Percentiles rank a stretch among this genome's conserved stretches.
These are phyloP conservation scores for Penicillium parvum DNA, from an alignment of 495 filamentous ascomycete genomes.

Conservation along the genomic window DNA sequence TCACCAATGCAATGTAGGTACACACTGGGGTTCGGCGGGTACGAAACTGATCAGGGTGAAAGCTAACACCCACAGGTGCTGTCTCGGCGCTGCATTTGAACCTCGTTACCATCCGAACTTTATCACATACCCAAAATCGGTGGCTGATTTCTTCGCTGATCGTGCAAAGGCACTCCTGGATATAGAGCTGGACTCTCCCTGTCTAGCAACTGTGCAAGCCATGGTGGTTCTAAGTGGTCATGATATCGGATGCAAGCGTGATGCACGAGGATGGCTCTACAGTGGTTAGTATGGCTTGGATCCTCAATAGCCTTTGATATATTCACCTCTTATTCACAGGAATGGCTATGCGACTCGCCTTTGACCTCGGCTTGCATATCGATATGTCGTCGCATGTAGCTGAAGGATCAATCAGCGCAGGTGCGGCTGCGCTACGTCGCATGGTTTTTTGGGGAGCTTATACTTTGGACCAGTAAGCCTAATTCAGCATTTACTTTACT, in stretches of 20 bases:
- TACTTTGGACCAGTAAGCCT: constrained; percentile 31
- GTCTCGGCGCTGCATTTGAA: constrained; percentile 28
- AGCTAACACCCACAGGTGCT: constrained; percentile 19
- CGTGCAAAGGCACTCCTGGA: constrained; percentile 32
- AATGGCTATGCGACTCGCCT: constrained; percentile 37
- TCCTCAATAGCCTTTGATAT: too few species aligned
- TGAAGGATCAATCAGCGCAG: constrained; percentile 19
- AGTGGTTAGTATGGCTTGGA: too few species aligned
- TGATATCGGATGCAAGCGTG: constrained; percentile 22
- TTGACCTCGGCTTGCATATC: constrained; percentile 35
- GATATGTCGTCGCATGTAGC: constrained; percentile 28
- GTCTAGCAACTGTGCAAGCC: constrained; percentile 31
- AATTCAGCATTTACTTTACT: not conserved
- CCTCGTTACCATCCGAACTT: constrained; percentile 22
- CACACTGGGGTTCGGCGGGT: too few species aligned
- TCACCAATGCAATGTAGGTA: constrained; percentile 34
- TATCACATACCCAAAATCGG: constrained; percentile 24
- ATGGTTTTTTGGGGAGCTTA: constrained; percentile 35
- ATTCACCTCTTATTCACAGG: too few species aligned
- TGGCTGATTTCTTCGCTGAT: constrained; percentile 31
- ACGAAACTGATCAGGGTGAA: too few species aligned
- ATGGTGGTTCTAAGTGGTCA: constrained; percentile 31
- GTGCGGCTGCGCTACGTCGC: constrained; percentile 28
- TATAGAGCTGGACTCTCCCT: constrained; percentile 32
- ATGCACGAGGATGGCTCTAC: constrained; percentile 38